Evolutionary conservation across 1,139 yeast species (phyloP), one percentile per base, ranked within the genome.

Genomic region (Yamadazyma taylorii): DNA sequence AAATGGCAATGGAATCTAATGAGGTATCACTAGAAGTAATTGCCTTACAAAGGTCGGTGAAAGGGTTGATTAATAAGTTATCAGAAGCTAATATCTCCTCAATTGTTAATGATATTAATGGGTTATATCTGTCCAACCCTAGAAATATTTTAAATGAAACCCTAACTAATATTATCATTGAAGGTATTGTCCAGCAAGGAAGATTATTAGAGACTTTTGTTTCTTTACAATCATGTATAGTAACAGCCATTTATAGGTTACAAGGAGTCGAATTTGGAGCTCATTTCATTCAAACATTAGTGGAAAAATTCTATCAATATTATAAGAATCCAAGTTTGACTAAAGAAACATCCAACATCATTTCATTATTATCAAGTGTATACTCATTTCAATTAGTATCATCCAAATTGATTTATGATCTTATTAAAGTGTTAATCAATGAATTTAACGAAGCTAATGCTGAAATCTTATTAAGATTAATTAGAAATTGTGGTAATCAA

Each of bases 181-280:
- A 82, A 27, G 78, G 88, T 45, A 74, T 89, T n/a, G 59, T 76
- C 5, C 71, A 78, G 30, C 88, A 85, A 40, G 84, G 52, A 3
- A 70, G 82, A 40, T 63, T 89, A 33, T 65, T 87, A 31, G 97
- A 90, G 47, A 77, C 85, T 2, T 88, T 88, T 59, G 79, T 90
- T 27, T 75, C 85, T 46, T 70, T 87, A 30, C 92, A 90, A 60
- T 86, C 96, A 1, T 82, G 89, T 6, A 69, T 89, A 11, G 77
- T 83, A 3, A 81, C 82, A 13, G 85, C 96, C 1, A 58, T 92
- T 21, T 89, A 85, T 61, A 75, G 85, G 44, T 54, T 81, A 8
- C 85, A 86, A 53, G 98, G 98, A 14, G 79, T 83, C 24, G 96
- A 88, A 46, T 85, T 89, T 60, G 97, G 96, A 39, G 98, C 97